Conservation (phyloP, 805 yeast species). For the Groenewaldozyma tartarivorans region DNA sequence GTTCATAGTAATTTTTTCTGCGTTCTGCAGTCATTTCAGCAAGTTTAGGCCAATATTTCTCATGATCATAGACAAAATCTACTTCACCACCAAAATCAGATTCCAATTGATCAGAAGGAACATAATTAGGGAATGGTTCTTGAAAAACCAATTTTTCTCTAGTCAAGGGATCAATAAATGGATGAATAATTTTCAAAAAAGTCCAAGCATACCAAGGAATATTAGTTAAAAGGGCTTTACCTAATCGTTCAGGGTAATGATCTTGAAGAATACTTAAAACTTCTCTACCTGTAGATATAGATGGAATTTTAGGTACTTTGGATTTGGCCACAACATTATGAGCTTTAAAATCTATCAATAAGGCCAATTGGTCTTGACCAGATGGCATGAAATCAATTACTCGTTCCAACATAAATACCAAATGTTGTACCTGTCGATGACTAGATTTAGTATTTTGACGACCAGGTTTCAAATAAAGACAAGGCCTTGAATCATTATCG, state of each 20-base stretch:
- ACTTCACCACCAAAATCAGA: conserved; percentile 75
- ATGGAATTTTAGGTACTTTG: conserved; percentile 81
- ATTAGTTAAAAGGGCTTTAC: conserved; percentile 83
- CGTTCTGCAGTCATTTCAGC: conserved; percentile 49
- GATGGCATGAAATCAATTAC: conserved; percentile 93
- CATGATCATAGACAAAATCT: conserved; percentile 76
- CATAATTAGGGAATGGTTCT: conserved; percentile 77
- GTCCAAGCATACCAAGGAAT: conserved; percentile 94
- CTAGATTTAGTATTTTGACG: conserved; percentile 91
- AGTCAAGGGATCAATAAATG: conserved; percentile 93
- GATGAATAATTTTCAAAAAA: conserved; percentile 81
- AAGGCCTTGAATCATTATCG: conserved; percentile 85
- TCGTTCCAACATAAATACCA: conserved; percentile 85
- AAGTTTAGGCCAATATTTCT: conserved; percentile 68
- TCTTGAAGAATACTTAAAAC: conserved; percentile 90
- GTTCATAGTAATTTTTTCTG: conserved; percentile 51
- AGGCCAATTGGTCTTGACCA: conserved; percentile 89
- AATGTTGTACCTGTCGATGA: conserved; percentile 87
- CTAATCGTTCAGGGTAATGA: conserved; percentile 95
- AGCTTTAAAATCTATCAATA: conserved; percentile 85
- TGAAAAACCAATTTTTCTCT: conserved; percentile 88
- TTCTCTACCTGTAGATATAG: conserved; percentile 79
- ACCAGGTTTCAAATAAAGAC: conserved; percentile 86
- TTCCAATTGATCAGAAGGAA: conserved; percentile 75
- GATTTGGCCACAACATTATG: conserved; percentile 45